These are phyloP conservation scores for Patellifolia procumbens DNA, from an alignment of 179 eudicot genomes.

Conservation along the genomic window DNA sequence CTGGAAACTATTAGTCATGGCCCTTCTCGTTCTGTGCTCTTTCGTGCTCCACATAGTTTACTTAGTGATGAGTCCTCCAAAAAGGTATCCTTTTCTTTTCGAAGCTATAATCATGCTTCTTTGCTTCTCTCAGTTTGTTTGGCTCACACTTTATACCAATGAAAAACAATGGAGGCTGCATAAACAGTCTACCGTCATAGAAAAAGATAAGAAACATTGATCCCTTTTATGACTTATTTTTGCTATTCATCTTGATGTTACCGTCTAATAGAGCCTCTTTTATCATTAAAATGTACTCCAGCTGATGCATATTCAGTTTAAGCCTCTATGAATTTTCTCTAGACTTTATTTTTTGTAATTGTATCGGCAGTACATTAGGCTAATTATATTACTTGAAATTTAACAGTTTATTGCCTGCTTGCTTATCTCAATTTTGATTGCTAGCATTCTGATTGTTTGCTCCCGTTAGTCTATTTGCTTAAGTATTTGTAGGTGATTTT, in stretches of 20 bases:
- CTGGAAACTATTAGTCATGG: constrained; percentile 32
- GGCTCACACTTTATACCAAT: constrained; percentile 62
- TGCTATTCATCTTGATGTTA: neutral
- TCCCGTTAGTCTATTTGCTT: neutral
- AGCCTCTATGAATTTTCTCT: neutral
- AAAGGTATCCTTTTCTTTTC: constrained; percentile 83
- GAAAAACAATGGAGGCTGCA: constrained; percentile 67
- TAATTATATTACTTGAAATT: neutral
- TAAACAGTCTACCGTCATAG: constrained; percentile 32
- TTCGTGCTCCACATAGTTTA: constrained; percentile 67
- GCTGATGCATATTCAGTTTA: neutral
- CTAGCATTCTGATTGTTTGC: neutral
- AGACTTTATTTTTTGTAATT: neutral
- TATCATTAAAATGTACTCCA: neutral
- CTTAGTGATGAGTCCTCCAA: constrained; percentile 57
- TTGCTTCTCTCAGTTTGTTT: constrained; percentile 85
- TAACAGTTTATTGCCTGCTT: neutral
- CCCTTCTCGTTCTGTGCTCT: constrained; percentile 39
- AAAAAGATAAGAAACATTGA: constrained; percentile 49
- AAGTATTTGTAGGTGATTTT: too few species aligned
- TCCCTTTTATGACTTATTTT: neutral
- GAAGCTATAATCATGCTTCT: constrained; percentile 87
- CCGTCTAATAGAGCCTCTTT: too few species aligned
- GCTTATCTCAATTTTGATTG: neutral
- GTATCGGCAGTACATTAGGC: neutral